Base-by-base conservation (phyloP, 345 rosid genomes). In the Eucalyptus melliodora region DNA sequence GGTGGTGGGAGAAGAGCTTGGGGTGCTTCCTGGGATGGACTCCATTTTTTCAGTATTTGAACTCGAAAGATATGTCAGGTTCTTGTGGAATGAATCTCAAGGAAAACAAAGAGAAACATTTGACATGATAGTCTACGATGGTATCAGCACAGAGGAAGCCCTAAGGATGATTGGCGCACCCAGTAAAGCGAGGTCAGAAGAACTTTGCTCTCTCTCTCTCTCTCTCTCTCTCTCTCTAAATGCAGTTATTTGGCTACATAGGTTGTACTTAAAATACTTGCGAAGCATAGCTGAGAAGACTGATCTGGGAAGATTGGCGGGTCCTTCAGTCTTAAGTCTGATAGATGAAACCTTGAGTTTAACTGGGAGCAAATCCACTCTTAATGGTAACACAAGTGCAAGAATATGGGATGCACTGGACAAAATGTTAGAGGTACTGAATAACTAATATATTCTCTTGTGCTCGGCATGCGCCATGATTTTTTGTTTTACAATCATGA, bases 1-100 rank as follows among this genome's bases (percentile, higher is more conserved):
- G 99, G 95, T 97, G 88, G 99, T 96, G 81, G 99, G 98, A 90
- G 97, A 96, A 95, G 99, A 97, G 95, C 96, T 97, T 51, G 98
- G 98, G 50, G 96, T 97, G 91, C 99, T 97, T 92, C 99, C 98
- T 86, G 99, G 99, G 91, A 96, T 97, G 97, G 99, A 96, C 90
- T 94, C 98, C 7, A 93, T 96, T 65, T 94, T 95, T 88, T 94
- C 97, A 50, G 93, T 91, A 89, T 91, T 95, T 49, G 95, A 91
- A 53, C 93, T 95, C 27, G 96, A 91, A 90, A 92, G 95, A 93
- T 94, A 93, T 89, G 93, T 93, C 45, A 94, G 96, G 72, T 94
- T 95, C 90, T 88, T 94, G 51, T 91, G 94, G 89, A 94, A 91
- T 90, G 91, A 88, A n/a, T 89, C 92, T 50, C 91, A 87, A 88